Conservation (phyloP, 768 basidiomycete genomes). For the Podaxis pistillaris region DNA sequence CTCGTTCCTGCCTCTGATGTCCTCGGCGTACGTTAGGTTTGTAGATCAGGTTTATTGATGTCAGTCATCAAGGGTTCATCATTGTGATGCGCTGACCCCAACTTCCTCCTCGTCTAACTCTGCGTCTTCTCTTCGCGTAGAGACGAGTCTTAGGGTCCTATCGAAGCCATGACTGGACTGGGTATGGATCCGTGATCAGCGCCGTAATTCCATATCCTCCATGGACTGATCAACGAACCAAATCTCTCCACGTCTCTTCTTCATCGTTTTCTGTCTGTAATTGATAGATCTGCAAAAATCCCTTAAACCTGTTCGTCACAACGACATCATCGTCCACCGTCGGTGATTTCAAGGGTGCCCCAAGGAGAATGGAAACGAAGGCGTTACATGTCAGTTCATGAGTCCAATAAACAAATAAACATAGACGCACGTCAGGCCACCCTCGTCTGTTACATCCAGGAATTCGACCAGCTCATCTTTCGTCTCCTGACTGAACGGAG, state of each 20-base stretch:
- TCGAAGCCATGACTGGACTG: constrained; percentile 79
- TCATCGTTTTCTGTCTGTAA: constrained; percentile 85
- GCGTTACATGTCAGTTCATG: constrained; percentile 1
- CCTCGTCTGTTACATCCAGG: constrained; percentile 71
- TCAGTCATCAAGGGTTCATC: constrained; percentile 14
- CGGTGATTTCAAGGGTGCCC: not conserved
- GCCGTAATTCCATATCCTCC: not conserved
- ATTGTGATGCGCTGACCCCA: constrained; percentile 3
- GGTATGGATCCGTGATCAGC: constrained; percentile 4
- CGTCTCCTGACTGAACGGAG: constrained; percentile 71
- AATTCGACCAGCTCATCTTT: constrained; percentile 77
- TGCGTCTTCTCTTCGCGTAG: constrained; percentile 52
- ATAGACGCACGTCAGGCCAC: constrained; percentile 66
- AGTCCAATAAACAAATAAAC: not conserved
- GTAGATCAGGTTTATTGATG: constrained; percentile 6
- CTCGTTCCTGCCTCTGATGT: constrained; percentile 8
- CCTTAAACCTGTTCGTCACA: constrained; percentile 54
- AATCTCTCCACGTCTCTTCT: constrained; percentile 81
- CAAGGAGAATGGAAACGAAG: constrained; percentile 3
- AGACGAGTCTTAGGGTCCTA: constrained; percentile 56
- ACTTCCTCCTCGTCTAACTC: constrained; percentile 23
- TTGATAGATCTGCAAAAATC: constrained; percentile 81
- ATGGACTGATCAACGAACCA: constrained; percentile 42
- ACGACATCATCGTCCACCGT: constrained; percentile 7
- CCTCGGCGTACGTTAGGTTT: constrained; percentile 12